Base-by-base conservation (phyloP, 352 stramenopile species). In the Phytopythium mirpurense region DNA sequence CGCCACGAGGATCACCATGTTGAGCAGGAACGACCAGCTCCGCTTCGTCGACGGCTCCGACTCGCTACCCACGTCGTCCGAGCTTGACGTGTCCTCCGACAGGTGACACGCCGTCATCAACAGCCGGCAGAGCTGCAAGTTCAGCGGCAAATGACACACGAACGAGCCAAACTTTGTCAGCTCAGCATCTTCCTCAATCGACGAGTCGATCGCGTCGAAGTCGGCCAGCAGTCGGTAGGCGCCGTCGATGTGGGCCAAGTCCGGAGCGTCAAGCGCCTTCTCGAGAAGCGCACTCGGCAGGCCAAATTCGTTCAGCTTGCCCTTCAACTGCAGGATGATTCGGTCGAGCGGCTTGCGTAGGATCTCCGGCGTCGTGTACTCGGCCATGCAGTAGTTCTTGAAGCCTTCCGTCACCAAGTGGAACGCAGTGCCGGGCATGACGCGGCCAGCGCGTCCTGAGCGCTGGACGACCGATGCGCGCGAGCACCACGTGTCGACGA, bases 401-500 rank as follows among this genome's bases (percentile, higher is more conserved):
- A 95, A 95, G 35, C 61, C 35, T n/a, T 86, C 54, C 0, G 80
- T 74, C 62, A 95, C 96, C 34, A 98, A 72, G 62, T 97, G 89
- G 61, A 90, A 98, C 19, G 88, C 90, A 8, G 78, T 83, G n/a
- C 95, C 95, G 26, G 90, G 79, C 66, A 92, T 91, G 12, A 98
- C 85, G 45, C 96, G 95, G 9, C 96, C 96, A 21, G 96, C 96
- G 47, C 96, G 90, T 14, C 83, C 84, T 0, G 82, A 77, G 16
- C 84, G 80, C 54, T 94, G 84, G 32, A 95, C 78, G 3, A 90
- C 83, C 35, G 83, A 97, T 21, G 95, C 93, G 59, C 88, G 87
- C 11, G 94, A 97, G 58, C 98, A 98, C 96, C 96, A 99, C 29
- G 75, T 79, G 31, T 88, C 65, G 15, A 90, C 67, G 9, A 94